phyloP scores from a whole-genome alignment of 495 filamentous ascomycete species.

The Aspergillus olivimuriae region DNA sequence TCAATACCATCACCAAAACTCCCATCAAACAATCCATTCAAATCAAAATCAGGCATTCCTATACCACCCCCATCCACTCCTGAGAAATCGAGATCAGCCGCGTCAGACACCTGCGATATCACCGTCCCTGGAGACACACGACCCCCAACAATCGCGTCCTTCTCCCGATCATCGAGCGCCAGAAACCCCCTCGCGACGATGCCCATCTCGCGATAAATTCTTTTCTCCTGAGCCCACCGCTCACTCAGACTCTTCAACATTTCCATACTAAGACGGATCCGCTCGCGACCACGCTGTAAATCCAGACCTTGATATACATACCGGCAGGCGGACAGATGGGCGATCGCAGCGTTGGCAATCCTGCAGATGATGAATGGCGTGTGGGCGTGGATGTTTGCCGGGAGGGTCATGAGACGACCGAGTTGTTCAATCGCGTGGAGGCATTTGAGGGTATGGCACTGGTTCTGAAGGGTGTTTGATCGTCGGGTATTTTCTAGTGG shows the following conservation, averaged over 20 bases:
- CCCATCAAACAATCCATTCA: no score
- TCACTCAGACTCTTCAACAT: constrained; percentile 24
- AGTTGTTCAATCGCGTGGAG: constrained; percentile 22
- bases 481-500: constrained; percentile 18
- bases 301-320: constrained; percentile 18
- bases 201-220: no score
- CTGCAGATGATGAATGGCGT: constrained; percentile 28
- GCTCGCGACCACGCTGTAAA: constrained; percentile 20
- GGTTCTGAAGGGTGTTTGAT: constrained; percentile 21
- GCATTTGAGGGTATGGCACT: constrained; percentile 22
- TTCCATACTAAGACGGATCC: constrained; percentile 28
- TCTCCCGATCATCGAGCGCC: no score
- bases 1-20: no score
- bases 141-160: no score
- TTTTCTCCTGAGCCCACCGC: constrained; percentile 45
- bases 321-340: constrained; percentile 23
- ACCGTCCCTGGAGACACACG: no score
- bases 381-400: constrained; percentile 17
- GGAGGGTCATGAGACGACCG: constrained; percentile 23
- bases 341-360: constrained; percentile 22
- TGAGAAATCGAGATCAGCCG: no score
- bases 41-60: no score
- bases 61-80: no score
- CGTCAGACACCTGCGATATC: no score
- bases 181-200: no score